Evolutionary conservation across 352 stramenopile species (phyloP).

Genomic region (Peronospora farinosa): DNA sequence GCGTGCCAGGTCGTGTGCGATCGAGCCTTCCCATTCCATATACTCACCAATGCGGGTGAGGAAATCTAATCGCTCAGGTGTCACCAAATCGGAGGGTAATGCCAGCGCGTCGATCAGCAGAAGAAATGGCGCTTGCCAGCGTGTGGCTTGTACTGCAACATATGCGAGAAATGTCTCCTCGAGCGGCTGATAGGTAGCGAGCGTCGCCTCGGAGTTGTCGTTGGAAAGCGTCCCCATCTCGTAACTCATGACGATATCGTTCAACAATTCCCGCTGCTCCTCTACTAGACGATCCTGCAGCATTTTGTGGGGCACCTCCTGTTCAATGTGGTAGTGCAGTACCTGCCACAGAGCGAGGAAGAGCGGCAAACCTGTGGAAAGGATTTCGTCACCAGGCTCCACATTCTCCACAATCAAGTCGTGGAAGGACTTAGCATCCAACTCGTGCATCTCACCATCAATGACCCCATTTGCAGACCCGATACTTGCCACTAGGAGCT

Average conservation of each 20-base stretch:
- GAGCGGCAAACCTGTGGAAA: slow-evolving; percentile 65
- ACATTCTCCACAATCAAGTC: slow-evolving; percentile 44
- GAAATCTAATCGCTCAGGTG: slow-evolving; percentile 50
- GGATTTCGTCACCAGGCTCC: slow-evolving; percentile 49
- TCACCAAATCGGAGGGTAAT: slow-evolving; percentile 52
- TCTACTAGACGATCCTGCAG: slow-evolving; percentile 50
- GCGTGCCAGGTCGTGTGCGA: slow-evolving; percentile 72
- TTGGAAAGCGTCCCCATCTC: slow-evolving; percentile 30
- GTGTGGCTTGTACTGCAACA: slow-evolving; percentile 65
- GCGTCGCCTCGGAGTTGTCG: background rate
- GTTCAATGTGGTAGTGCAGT: slow-evolving; percentile 81
- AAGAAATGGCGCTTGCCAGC: slow-evolving; percentile 77
- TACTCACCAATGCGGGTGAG: slow-evolving; percentile 66
- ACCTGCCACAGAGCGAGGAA: slow-evolving; percentile 77
- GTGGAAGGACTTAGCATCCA: slow-evolving; percentile 33
- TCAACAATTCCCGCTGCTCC: slow-evolving; percentile 55
- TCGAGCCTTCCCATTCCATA: slow-evolving; percentile 82
- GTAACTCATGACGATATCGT: slow-evolving; percentile 63
- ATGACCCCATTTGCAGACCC: slow-evolving; percentile 16
- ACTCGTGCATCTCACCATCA: slow-evolving; percentile 32
- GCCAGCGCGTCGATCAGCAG: slow-evolving; percentile 70
- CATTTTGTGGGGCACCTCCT: slow-evolving; percentile 61
- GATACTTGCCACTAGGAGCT: slow-evolving; percentile 37
- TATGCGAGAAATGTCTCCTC: slow-evolving; percentile 44
- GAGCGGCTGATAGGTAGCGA: slow-evolving; percentile 11